Conservation (phyloP, 139 green algal genomes). For the Closterium sp. region DNA sequence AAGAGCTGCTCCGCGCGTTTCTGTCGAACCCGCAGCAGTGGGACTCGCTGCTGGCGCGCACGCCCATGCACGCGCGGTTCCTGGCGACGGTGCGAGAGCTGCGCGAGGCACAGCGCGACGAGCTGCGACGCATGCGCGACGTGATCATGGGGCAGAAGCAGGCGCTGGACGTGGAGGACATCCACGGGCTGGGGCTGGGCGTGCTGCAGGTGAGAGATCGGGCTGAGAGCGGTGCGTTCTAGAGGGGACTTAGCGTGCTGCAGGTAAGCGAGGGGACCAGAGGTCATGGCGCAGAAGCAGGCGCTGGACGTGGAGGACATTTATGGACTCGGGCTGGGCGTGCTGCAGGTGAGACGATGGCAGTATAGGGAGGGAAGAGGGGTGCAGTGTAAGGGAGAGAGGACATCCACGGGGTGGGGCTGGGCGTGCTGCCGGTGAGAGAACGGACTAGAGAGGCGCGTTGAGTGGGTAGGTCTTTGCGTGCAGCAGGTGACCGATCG, state of each 20-base stretch:
- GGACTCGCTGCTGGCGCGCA: neutral
- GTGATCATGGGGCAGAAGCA: neutral
- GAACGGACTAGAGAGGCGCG: too few relatives aligned
- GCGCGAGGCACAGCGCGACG: slow-evolving; percentile 1
- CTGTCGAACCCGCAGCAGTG: neutral
- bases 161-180: slow-evolving; percentile 6
- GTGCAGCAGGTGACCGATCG: too few relatives aligned
- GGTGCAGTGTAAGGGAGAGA: too few relatives aligned
- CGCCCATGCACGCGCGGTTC: slow-evolving; percentile 8
- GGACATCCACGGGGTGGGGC: neutral
- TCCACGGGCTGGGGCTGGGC: neutral
- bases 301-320: neutral
- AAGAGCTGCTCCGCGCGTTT: slow-evolving; percentile 3
- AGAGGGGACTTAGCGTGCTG: too few relatives aligned
- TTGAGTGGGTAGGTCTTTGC: too few relatives aligned
- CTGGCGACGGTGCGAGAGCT: slow-evolving; percentile 1
- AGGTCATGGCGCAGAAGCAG: neutral
- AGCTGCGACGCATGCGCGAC: slow-evolving; percentile 2
- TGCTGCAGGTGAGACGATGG: neutral
- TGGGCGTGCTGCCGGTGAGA: neutral
- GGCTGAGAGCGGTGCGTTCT: too few relatives aligned
- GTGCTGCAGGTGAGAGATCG: neutral
- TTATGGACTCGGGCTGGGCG: neutral
- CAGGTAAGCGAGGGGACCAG: too few relatives aligned
- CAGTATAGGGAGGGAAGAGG: too few relatives aligned